These are phyloP conservation scores for Podaxis rugospora DNA, from an alignment of 768 basidiomycete genomes.

Conservation along the genomic window DNA sequence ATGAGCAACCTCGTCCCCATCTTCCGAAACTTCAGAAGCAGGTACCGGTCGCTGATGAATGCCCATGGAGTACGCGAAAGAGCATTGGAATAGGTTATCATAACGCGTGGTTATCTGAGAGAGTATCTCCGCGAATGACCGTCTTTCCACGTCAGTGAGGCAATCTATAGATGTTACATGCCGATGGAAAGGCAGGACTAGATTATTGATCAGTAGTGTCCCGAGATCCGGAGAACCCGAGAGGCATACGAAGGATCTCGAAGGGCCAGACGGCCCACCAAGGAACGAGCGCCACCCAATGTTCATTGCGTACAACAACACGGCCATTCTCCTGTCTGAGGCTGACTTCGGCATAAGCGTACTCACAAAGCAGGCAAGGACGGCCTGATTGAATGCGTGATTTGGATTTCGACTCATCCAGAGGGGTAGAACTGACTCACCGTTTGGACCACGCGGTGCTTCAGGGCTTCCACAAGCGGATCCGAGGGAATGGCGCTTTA, in stretches of 20 bases:
- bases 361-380: conserved; percentile 77
- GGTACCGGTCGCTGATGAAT: conserved; percentile 81
- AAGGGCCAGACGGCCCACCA: conserved; percentile 98
- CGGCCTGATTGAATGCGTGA: conserved; percentile 30
- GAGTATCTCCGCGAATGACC: conserved; percentile 63
- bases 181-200: conserved; percentile 73
- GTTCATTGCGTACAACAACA: conserved; percentile 64
- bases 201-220: conserved; percentile 2
- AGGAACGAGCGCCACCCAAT: conserved; percentile 84
- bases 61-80: conserved; percentile 94
- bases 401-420: neutral
- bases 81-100: conserved; percentile 78
- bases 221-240: neutral
- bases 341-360: conserved; percentile 60
- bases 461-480: conserved; percentile 28
- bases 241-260: conserved; percentile 64
- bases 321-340: conserved; percentile 38
- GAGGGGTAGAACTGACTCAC: conserved; percentile 17
- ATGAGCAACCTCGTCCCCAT: conserved; percentile 61
- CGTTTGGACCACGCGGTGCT: conserved; percentile 53
- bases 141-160: conserved; percentile 56
- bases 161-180: conserved; percentile 72
- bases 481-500: conserved; percentile 43
- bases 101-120: conserved; percentile 62
- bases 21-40: conserved; percentile 26